Evolutionary conservation across 1,284 basidiomycete genomes (phyloP), one percentile per base, ranked within the genome.

Genomic region (Ustilago crameri): DNA sequence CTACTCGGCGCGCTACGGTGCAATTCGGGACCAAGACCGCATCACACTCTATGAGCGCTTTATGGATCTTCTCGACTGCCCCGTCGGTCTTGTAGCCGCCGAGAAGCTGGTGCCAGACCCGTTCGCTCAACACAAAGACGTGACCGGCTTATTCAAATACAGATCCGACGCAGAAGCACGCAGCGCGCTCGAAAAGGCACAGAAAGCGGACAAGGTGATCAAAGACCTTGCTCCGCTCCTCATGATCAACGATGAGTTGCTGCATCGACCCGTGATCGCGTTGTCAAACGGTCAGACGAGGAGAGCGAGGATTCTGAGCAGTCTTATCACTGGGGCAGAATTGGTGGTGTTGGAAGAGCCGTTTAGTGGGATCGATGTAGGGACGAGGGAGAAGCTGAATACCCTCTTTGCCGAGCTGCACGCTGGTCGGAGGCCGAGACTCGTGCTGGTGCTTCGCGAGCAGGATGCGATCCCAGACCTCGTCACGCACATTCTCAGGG

Each of bases 231-330:
- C 78, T 0, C 75, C 78, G 1, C 50, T 76, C 0, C 27, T 83
- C 24, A 44, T 62, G 15, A 61, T 83, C 22, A 62, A 50, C 12
- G 49, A 71, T 23, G 49, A 76, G n/a, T 47, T 83, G 17, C 58
- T 83, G 0, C 43, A 74, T 30, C 57, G 72, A 18, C 76, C 76
- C 2, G 51, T 78, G 8, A 78, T 84, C 87, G 88, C 70, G 86
- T 89, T 98, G 49, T 93, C 91, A 67, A 95, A 95, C 74, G 95
- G 95, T 0, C 95, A 98, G 85, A 96, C 91, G 20, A 85, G 95
- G 35, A 85, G 93, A 23, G 93, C 93, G 4, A 86, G 94, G 48
- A 92, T 98, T 44, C 86, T 92, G 3, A 89, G 89, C 69, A 91
- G 92, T 0, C 83, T 98, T 9, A 83, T 97, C 40, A 85, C 60